Conservation (phyloP, 2,329 filamentous ascomycete species). For the Diplocarpon rosae region DNA sequence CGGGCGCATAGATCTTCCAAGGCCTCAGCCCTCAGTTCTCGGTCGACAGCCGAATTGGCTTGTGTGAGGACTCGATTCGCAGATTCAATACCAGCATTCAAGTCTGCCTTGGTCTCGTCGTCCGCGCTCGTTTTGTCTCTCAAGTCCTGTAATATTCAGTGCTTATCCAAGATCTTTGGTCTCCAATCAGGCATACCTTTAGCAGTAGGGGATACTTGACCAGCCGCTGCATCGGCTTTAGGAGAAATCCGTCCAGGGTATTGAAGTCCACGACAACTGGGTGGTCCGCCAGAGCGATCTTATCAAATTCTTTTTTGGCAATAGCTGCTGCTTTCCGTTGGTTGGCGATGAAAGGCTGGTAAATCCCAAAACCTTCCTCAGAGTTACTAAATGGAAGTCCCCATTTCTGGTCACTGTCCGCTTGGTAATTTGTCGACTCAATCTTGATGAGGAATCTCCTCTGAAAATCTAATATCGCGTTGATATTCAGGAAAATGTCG, state of each 20-base stretch:
- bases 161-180: not conserved
- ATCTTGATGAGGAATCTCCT: conserved; percentile 89
- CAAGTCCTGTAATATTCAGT: conserved; percentile 51
- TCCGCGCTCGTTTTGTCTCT: conserved; percentile 72
- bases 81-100: conserved; percentile 66
- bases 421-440: conserved; percentile 84
- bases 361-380: conserved; percentile 81
- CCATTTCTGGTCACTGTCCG: conserved; percentile 74
- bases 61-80: conserved; percentile 72
- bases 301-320: conserved; percentile 79
- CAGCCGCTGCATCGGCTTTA: conserved; percentile 93
- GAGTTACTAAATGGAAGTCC: conserved; percentile 81
- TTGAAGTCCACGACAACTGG: conserved; percentile 79
- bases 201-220: conserved; percentile 90
- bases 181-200: conserved; percentile 42
- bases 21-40: conserved; percentile 74
- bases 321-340: conserved; percentile 80
- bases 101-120: conserved; percentile 57
- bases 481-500: conserved; percentile 93
- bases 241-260: conserved; percentile 78
- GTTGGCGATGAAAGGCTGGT: conserved; percentile 95
- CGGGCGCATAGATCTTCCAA: conserved; percentile 68
- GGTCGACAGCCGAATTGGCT: conserved; percentile 84
- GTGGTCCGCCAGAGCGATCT: conserved; percentile 64
- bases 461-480: conserved; percentile 89